phyloP scores from a whole-genome alignment of 345 rosid species.

The Eucalyptus victrix region DNA sequence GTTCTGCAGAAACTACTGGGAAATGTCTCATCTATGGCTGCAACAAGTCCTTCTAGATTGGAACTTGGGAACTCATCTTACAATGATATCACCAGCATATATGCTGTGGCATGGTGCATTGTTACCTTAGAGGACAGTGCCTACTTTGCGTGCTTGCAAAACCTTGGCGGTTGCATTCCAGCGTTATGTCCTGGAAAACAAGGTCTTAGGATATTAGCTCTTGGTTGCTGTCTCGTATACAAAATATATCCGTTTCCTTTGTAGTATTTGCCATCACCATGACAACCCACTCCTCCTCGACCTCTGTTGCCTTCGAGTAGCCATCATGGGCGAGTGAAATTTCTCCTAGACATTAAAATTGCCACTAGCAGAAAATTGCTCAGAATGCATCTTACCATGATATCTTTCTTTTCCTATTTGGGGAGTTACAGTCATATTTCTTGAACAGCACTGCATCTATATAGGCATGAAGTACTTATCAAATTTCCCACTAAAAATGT shows the following conservation, averaged over 20 bases:
- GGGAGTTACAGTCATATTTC: background rate
- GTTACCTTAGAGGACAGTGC: background rate
- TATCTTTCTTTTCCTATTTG: background rate
- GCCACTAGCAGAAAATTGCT: background rate
- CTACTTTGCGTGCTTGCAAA: constrained; percentile 10
- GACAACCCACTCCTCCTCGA: background rate
- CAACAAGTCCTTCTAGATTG: constrained; percentile 3
- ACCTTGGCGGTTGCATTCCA: background rate
- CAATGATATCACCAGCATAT: background rate
- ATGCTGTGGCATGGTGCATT: constrained; percentile 24
- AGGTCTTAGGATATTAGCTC: constrained; percentile 1
- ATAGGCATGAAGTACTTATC: background rate
- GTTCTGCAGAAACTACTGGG: background rate
- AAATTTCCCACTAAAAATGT: background rate
- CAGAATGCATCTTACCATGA: background rate
- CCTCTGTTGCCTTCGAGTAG: background rate
- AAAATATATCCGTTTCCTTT: constrained; percentile 11
- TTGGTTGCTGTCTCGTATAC: constrained; percentile 11
- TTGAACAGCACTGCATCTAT: background rate
- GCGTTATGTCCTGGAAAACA: background rate
- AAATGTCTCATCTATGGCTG: background rate
- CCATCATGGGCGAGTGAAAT: background rate
- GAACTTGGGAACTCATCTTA: background rate
- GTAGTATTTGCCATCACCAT: background rate
- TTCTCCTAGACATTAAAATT: background rate